Evolutionary conservation across 208 protist species (phyloP).

Genomic region (Blastocrithidia nonstop): DNA sequence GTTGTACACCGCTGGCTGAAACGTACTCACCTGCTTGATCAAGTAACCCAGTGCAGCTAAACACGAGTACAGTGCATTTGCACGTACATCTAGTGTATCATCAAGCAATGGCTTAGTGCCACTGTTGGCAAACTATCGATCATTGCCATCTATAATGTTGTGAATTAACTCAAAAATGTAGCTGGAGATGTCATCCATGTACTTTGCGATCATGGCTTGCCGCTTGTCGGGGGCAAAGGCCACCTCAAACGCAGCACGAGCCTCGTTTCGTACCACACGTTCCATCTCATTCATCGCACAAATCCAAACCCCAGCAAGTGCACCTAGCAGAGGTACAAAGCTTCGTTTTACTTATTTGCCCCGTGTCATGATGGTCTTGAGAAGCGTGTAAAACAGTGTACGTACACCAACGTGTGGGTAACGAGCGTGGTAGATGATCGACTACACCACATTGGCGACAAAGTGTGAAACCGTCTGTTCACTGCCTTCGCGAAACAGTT

Average conservation of each 20-base stretch:
- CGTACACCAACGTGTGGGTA: conserved; percentile 45
- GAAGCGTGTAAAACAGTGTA: conserved; percentile 25
- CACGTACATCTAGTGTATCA: conserved; percentile 41
- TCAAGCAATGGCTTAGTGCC: conserved; percentile 54
- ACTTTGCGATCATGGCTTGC: conserved; percentile 27
- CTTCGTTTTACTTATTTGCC: conserved; percentile 25
- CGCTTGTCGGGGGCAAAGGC: conserved; percentile 47
- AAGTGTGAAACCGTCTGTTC: conserved; percentile 18
- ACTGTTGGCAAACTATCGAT: neutral
- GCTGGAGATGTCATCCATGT: conserved; percentile 31
- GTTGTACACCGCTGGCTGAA: conserved; percentile 28
- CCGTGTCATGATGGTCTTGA: conserved; percentile 12
- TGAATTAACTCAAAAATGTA: conserved; percentile 20
- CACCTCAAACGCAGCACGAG: conserved; percentile 37
- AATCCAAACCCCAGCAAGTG: conserved; percentile 48
- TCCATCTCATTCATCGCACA: conserved; percentile 78
- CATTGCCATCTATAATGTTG: conserved; percentile 11
- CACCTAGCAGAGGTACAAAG: conserved; percentile 21
- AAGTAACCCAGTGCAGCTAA: conserved; percentile 68
- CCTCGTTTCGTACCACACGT: conserved; percentile 22
- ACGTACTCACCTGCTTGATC: conserved; percentile 47
- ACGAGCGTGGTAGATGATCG: conserved; percentile 39
- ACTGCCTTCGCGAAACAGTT: conserved; percentile 6
- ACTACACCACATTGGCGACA: conserved; percentile 41
- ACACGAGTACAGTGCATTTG: conserved; percentile 43